Base-by-base conservation (phyloP, 202 grass and related monocot species). In the Brachypodium distachyon region DNA sequence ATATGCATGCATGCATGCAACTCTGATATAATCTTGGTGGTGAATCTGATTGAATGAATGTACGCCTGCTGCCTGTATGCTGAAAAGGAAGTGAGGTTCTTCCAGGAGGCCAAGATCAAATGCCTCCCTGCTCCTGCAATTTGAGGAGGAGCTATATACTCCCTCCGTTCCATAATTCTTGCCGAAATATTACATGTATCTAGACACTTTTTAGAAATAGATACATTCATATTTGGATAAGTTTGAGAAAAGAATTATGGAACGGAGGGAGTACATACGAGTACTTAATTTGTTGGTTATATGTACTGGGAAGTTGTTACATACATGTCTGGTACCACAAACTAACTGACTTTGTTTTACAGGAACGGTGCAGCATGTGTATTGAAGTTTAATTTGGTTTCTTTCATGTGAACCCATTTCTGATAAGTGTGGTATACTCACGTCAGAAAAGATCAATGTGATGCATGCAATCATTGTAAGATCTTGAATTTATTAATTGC, bases 1-100 rank as follows among this genome's bases (percentile, higher is more conserved):
- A 34, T 68, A 67, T 52, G 70, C 60, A 67, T 60, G 69, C 48
- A 43, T 43, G 67, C n/a, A 23, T 81, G n/a, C 33, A 42, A 68
- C 40, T 19, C 61, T 41, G 73, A 61, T 42, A 26, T 60, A 67
- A 62, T 37, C 52, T 61, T 86, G 42, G 7, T 69, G 61, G 49
- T 27, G 49, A 51, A 75, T 74, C 37, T 75, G 42, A 75, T 36
- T 9, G 9, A 60, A 34, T 7, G 18, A n/a, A n/a, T n/a, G n/a
- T n/a, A n/a, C n/a, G n/a, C n/a, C n/a, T n/a, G 14, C 43, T 68
- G 32, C 25, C 40, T 61, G n/a, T 68, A 16, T 6, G n/a, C n/a
- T 55, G 48, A 82, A 49, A 74, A 46, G 42, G 37, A 77, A 71
- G 59, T 62, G n/a, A 34, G 3, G 33, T 61, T 43, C 25, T 4